phyloP scores from a whole-genome alignment of 129 eudicot species.

The Centaurea solstitialis region DNA sequence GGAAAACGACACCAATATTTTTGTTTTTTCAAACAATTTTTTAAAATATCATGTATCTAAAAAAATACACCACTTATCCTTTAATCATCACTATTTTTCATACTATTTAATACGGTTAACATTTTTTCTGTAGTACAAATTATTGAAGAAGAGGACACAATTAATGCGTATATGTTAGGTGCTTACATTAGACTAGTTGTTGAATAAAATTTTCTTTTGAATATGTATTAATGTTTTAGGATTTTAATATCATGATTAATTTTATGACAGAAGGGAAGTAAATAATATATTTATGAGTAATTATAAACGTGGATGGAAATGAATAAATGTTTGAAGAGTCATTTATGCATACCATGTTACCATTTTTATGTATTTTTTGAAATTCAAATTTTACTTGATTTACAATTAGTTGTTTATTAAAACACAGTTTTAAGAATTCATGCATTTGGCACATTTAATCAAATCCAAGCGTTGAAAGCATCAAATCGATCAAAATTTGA shows the following conservation, averaged over 20 bases:
- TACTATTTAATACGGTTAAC: too few species aligned
- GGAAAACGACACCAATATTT: neutral
- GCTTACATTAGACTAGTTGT: neutral
- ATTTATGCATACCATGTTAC: neutral
- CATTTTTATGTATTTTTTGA: neutral
- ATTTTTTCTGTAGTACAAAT: neutral
- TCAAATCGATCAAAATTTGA: neutral
- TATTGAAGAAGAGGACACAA: neutral
- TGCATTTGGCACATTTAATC: neutral
- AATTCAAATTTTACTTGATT: neutral
- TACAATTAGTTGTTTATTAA: neutral
- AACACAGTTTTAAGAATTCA: neutral
- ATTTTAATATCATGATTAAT: neutral
- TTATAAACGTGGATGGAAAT: neutral
- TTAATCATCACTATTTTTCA: too few species aligned
- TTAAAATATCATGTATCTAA: neutral
- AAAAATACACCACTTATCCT: neutral
- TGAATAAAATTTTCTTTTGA: neutral
- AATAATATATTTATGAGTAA: slow-evolving; percentile 14
- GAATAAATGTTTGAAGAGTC: neutral
- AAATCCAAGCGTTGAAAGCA: neutral
- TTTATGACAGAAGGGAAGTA: neutral
- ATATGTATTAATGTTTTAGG: neutral
- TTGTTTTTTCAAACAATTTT: neutral
- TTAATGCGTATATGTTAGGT: neutral